phyloP scores from a whole-genome alignment of 805 yeast genomes.

The Priceomyces medius region DNA sequence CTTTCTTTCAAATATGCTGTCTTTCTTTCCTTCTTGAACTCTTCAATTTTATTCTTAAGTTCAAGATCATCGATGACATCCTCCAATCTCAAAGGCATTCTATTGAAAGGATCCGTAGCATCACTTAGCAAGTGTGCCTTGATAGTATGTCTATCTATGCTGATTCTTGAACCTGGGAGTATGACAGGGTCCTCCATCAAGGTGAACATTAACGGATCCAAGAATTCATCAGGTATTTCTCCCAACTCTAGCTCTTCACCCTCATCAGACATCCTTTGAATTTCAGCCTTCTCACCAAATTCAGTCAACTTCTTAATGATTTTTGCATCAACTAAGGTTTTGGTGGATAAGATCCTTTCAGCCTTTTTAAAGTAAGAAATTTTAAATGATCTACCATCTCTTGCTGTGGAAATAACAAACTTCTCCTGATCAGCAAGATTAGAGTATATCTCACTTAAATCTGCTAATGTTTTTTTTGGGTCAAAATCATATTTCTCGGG shows the following conservation, averaged over 20 bases:
- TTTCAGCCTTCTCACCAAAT: slow-evolving; percentile 68
- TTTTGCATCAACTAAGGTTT: slow-evolving; percentile 49
- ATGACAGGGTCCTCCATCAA: slow-evolving; percentile 95
- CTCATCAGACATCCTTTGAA: slow-evolving; percentile 59
- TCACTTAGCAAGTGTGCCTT: slow-evolving; percentile 92
- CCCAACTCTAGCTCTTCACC: slow-evolving; percentile 86
- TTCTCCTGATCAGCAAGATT: slow-evolving; percentile 63
- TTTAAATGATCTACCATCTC: slow-evolving; percentile 88
- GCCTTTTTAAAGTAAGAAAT: slow-evolving; percentile 70
- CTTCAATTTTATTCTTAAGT: slow-evolving; percentile 58
- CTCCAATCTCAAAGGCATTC: slow-evolving; percentile 85
- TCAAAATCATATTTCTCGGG: slow-evolving; percentile 83
- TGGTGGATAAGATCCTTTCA: slow-evolving; percentile 54
- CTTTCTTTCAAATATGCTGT: slow-evolving; percentile 13
- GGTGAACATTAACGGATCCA: slow-evolving; percentile 96
- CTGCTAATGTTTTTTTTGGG: slow-evolving; percentile 68
- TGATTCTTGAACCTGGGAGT: slow-evolving; percentile 82
- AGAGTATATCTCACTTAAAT: slow-evolving; percentile 71
- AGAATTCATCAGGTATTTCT: slow-evolving; percentile 92
- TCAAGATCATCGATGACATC: slow-evolving; percentile 81
- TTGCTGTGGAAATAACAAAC: slow-evolving; percentile 77
- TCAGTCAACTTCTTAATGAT: slow-evolving; percentile 49
- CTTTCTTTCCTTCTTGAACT: slow-evolving; percentile 49
- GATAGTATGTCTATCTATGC: slow-evolving; percentile 86
- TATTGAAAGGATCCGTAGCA: slow-evolving; percentile 95